These are phyloP conservation scores for Penicillium fuscoglaucum DNA, from an alignment of 2,329 filamentous ascomycete species.

Conservation along the genomic window DNA sequence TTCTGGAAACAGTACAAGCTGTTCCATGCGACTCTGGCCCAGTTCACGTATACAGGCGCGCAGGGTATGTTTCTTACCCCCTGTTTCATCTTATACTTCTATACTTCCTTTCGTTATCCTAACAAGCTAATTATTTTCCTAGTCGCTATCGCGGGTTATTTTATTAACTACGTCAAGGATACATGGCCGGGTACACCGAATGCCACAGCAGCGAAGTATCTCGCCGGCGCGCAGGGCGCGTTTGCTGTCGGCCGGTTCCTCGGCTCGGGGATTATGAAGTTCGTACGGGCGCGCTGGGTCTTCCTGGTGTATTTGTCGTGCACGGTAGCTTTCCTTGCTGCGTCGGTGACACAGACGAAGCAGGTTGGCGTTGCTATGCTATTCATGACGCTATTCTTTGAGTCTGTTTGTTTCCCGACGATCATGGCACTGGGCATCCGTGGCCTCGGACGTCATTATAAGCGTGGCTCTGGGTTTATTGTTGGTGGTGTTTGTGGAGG, in stretches of 20 bases:
- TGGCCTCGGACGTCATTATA: conserved; percentile 73
- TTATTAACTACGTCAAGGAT: conserved; percentile 71
- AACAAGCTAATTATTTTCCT: conserved; percentile 4
- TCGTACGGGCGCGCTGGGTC: conserved; percentile 66
- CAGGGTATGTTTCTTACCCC: conserved; percentile 52
- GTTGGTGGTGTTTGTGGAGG: conserved; percentile 71
- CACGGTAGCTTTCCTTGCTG: conserved; percentile 61
- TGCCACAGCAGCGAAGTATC: conserved; percentile 63
- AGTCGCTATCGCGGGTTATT: conserved; percentile 58
- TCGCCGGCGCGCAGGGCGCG: conserved; percentile 71
- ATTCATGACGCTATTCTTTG: conserved; percentile 73
- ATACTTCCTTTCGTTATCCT: background rate
- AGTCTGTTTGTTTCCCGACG: conserved; percentile 79
- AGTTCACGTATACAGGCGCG: conserved; percentile 78
- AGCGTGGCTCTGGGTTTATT: conserved; percentile 72
- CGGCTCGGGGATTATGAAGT: conserved; percentile 67
- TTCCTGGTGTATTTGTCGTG: conserved; percentile 66
- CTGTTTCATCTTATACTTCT: background rate
- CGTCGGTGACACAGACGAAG: conserved; percentile 49
- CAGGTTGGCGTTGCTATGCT: conserved; percentile 58
- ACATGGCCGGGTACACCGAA: conserved; percentile 57
- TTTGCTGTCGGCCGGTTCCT: conserved; percentile 73
- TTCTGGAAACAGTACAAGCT: conserved; percentile 71
- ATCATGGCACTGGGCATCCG: conserved; percentile 78
- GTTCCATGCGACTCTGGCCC: conserved; percentile 72